phyloP scores from a whole-genome alignment of 371 early-diverging fungal genomes.

The Coemansia sp. region DNA sequence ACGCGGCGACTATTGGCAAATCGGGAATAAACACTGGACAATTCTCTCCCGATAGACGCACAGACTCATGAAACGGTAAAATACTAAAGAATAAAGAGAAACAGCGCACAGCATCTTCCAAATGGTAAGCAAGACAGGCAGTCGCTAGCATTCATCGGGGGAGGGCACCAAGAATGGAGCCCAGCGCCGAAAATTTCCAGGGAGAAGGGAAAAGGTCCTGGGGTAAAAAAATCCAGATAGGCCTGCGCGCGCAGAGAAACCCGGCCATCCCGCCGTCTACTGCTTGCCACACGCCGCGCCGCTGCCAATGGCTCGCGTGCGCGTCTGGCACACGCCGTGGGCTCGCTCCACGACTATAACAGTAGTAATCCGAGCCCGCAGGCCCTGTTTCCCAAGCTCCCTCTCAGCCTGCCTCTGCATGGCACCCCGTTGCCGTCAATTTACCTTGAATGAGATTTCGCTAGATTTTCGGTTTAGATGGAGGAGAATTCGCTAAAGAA shows the following conservation, averaged over 20 bases:
- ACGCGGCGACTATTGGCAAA: conserved; percentile 4
- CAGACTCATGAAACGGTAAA: conserved; percentile 2
- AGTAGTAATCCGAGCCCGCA: conserved; percentile 1
- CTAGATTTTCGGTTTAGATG: background rate
- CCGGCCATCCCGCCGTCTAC: background rate
- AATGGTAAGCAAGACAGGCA: background rate
- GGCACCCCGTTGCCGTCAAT: too few relatives aligned
- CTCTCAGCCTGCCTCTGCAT: too few relatives aligned
- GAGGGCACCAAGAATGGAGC: conserved; percentile 1
- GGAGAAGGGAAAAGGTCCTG: background rate
- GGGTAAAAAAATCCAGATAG: too few relatives aligned
- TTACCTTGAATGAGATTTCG: background rate
- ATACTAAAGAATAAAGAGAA: conserved; percentile 1
- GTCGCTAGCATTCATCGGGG: background rate
- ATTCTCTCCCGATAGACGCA: background rate
- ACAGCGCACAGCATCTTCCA: background rate
- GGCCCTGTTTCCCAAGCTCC: too few relatives aligned
- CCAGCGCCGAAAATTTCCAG: background rate
- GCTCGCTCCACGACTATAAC: background rate
- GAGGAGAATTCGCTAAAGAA: background rate
- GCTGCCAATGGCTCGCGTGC: background rate
- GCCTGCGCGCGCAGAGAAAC: too few relatives aligned
- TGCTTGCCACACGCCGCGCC: background rate
- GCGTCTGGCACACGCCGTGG: background rate
- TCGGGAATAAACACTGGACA: background rate